Evolutionary conservation across 306 rosid species (phyloP).

Genomic region (Adenanthera pavonina): DNA sequence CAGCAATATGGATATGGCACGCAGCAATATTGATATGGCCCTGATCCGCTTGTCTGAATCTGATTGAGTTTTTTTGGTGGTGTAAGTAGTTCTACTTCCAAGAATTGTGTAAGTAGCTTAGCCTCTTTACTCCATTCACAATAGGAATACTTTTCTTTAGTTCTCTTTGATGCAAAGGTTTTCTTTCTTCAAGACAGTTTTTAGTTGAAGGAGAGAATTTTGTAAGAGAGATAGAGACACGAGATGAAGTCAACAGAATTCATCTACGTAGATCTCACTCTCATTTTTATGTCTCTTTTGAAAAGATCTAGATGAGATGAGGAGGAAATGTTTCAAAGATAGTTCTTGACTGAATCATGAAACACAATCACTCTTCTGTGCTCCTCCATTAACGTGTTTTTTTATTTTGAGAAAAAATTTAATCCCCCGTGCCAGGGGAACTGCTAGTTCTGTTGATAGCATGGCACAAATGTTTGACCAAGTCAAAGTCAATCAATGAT

Average conservation of each 20-base stretch:
- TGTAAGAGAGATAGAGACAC: background rate
- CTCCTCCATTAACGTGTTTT: no score
- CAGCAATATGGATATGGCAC: slow-evolving; percentile 52
- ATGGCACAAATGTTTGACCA: background rate
- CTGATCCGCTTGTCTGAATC: background rate
- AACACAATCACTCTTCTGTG: no score
- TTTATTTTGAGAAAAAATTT: no score
- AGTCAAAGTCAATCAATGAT: background rate
- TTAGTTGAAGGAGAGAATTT: background rate
- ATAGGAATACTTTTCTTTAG: background rate
- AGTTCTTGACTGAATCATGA: background rate
- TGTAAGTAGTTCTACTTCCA: background rate
- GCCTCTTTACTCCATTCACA: background rate
- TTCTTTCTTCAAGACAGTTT: background rate
- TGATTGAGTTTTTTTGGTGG: background rate
- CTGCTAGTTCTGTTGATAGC: no score
- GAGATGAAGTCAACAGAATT: background rate
- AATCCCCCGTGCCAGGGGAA: no score
- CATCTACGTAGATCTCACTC: background rate
- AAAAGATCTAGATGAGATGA: background rate
- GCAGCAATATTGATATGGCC: background rate
- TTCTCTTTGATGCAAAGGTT: background rate
- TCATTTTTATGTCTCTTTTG: background rate
- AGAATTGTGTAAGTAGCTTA: background rate
- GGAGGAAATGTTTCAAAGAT: background rate